These are phyloP conservation scores for Solanum boliviense DNA, from an alignment of 257 asterid species.

Conservation along the genomic window DNA sequence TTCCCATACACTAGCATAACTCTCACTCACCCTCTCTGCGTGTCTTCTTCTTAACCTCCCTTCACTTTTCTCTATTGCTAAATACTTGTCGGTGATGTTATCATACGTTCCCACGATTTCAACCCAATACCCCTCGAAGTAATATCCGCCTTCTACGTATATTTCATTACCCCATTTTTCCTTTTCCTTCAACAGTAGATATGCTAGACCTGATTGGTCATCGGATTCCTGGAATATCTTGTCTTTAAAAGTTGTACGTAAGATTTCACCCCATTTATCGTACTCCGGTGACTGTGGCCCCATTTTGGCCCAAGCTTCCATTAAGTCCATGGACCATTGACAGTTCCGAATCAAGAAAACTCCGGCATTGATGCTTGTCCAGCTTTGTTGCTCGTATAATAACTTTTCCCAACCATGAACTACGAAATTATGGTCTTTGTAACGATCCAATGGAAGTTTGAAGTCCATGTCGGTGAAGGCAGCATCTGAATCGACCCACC, in stretches of 20 bases:
- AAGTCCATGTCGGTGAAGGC: constrained; percentile 98
- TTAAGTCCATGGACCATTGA: constrained; percentile 87
- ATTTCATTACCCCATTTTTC: constrained; percentile 65
- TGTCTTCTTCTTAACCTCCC: constrained; percentile 50
- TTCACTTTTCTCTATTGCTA: constrained; percentile 34
- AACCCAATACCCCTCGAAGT: constrained; percentile 91
- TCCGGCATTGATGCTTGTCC: constrained; percentile 98
- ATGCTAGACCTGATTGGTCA: constrained; percentile 74
- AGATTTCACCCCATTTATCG: constrained; percentile 62
- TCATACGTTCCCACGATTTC: constrained; percentile 56
- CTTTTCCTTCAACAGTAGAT: constrained; percentile 46
- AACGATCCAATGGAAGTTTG: constrained; percentile 49
- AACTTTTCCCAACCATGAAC: constrained; percentile 76
- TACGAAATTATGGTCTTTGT: constrained; percentile 55
- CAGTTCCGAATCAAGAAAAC: constrained; percentile 74
- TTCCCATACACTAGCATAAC: constrained; percentile 49
- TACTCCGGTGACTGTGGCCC: constrained; percentile 81
- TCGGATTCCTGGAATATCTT: constrained; percentile 71
- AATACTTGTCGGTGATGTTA: constrained; percentile 41
- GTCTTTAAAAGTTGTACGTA: constrained; percentile 43
- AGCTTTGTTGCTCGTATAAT: constrained; percentile 45
- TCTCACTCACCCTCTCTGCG: constrained; percentile 66
- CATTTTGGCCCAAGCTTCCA: constrained; percentile 80
- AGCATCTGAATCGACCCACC: constrained; percentile 99
- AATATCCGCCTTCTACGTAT: constrained; percentile 56